phyloP scores from a whole-genome alignment of 2,329 filamentous ascomycete genomes.

The Trichophyton verrucosum region DNA sequence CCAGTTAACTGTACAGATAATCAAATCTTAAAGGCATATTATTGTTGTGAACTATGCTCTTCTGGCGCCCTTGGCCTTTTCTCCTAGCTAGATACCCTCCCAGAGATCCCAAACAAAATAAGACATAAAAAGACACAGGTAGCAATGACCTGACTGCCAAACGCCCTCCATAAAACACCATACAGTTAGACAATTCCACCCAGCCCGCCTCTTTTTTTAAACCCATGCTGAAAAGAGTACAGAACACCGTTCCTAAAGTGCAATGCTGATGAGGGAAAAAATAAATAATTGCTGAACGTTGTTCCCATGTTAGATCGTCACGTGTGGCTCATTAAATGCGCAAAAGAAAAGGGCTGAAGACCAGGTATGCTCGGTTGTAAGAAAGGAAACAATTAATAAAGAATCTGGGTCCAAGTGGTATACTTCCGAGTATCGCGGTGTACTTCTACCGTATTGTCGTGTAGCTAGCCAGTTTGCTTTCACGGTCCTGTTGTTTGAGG shows the following conservation, averaged over 20 bases:
- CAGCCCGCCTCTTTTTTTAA: background rate
- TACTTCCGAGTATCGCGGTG: background rate
- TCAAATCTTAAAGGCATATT: too few relatives aligned
- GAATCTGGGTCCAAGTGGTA: background rate
- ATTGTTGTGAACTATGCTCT: too few relatives aligned
- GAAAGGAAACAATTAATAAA: background rate
- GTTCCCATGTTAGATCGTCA: background rate
- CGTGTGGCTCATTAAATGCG: slow-evolving; percentile 1
- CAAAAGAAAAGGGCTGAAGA: background rate
- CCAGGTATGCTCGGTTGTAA: background rate
- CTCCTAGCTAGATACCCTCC: too few relatives aligned
- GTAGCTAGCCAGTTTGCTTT: slow-evolving; percentile 59
- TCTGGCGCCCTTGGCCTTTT: too few relatives aligned
- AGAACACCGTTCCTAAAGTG: background rate
- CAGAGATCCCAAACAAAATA: background rate
- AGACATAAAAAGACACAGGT: background rate
- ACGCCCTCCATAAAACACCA: background rate
- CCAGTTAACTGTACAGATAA: too few relatives aligned
- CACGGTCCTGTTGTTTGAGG: slow-evolving; percentile 54
- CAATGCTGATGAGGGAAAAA: background rate
- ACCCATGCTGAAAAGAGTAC: background rate
- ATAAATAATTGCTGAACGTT: background rate
- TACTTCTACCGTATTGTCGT: slow-evolving; percentile 56
- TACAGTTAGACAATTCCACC: background rate
- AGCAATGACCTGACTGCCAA: background rate